phyloP scores from a whole-genome alignment of 2,329 filamentous ascomycete species.

The Ceratocystis papillata region DNA sequence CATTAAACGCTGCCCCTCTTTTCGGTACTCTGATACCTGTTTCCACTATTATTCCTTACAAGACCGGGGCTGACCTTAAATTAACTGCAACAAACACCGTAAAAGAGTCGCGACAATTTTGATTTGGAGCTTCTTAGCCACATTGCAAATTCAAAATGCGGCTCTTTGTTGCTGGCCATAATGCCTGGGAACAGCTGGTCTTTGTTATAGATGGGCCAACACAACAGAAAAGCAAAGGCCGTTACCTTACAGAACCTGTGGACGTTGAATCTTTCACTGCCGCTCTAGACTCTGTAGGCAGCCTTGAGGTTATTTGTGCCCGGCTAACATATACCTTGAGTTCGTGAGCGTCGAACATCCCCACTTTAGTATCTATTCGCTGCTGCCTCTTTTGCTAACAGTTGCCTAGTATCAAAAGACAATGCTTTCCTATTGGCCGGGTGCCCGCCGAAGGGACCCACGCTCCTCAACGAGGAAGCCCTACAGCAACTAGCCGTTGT shows the following conservation, averaged over 20 bases:
- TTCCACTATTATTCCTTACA: not conserved
- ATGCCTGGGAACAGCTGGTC: conserved; percentile 47
- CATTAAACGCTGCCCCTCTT: not conserved
- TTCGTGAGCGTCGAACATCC: conserved; percentile 29
- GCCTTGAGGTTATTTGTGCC: conserved; percentile 32
- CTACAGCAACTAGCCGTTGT: conserved; percentile 11
- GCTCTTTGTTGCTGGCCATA: conserved; percentile 47
- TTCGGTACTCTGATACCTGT: not conserved
- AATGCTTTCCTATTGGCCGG: conserved; percentile 8
- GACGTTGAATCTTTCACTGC: conserved; percentile 39
- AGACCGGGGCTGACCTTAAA: not conserved
- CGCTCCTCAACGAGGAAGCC: not conserved
- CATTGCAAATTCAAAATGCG: not conserved
- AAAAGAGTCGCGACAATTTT: not conserved
- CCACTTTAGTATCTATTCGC: not conserved
- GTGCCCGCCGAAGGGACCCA: conserved; percentile 12
- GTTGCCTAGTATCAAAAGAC: conserved; percentile 15
- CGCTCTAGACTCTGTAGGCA: conserved; percentile 32
- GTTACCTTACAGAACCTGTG: conserved; percentile 32
- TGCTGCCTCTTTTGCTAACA: not conserved
- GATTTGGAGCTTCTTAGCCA: not conserved
- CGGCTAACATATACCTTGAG: conserved; percentile 40
- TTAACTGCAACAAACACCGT: not conserved
- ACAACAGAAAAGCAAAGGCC: not conserved
- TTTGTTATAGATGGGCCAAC: conserved; percentile 29